Conservation (phyloP, 345 rosid species). For the Ceriops decandra region DNA sequence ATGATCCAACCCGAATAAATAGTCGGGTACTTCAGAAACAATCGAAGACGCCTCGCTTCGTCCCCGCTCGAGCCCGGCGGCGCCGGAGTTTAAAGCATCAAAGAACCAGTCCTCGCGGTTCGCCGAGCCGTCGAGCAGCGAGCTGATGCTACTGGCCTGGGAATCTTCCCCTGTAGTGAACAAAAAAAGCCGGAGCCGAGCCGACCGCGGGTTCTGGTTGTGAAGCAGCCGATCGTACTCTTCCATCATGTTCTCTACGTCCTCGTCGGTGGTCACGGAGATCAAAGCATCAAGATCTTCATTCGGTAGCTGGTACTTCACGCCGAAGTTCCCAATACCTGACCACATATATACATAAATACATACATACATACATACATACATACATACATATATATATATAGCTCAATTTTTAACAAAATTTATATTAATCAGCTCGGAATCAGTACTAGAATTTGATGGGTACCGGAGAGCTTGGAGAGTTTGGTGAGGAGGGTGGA, state of each 20-base stretch:
- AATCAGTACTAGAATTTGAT: background rate
- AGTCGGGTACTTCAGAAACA: slow-evolving; percentile 85
- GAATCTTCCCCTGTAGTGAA: slow-evolving; percentile 61
- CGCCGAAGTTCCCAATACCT: slow-evolving; percentile 59
- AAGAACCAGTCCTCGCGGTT: slow-evolving; percentile 91
- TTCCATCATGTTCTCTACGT: slow-evolving; percentile 95
- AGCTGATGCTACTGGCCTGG: slow-evolving; percentile 67
- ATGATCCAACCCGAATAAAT: slow-evolving; percentile 75
- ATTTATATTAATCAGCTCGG: no score
- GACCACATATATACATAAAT: background rate
- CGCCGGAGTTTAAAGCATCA: slow-evolving; percentile 71
- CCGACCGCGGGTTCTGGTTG: slow-evolving; percentile 64
- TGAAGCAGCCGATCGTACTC: slow-evolving; percentile 80
- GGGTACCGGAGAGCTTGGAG: slow-evolving; percentile 67
- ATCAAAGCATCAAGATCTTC: slow-evolving; percentile 96
- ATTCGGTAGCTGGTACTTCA: slow-evolving; percentile 93
- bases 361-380: background rate
- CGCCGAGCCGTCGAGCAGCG: slow-evolving; percentile 75
- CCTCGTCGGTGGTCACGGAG: slow-evolving; percentile 91
- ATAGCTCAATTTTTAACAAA: no score
- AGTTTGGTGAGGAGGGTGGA: slow-evolving; percentile 61
- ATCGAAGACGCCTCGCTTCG: slow-evolving; percentile 87
- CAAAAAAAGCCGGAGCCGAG: slow-evolving; percentile 81
- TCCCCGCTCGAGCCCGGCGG: slow-evolving; percentile 57
- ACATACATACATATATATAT: background rate